Evolutionary conservation across 345 rosid genomes (phyloP), one percentile per base, ranked within the genome.

Genomic region (Bruguiera gymnorhiza): DNA sequence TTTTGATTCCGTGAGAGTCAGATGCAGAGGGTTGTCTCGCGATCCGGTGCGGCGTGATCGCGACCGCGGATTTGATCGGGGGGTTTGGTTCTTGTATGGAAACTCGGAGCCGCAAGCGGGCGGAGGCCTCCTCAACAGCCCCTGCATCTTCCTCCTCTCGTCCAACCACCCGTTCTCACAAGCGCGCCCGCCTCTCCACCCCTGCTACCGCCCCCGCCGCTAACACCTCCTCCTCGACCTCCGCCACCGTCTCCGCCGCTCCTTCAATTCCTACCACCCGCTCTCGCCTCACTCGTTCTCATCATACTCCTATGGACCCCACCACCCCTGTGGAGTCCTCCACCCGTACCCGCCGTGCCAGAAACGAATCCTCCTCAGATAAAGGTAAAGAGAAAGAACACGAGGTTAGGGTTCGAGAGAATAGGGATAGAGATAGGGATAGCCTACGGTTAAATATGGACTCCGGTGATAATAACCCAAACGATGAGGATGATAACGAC

Each of bases 21-120:
- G 60, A 58, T 9, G 57, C 39, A 62, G 30, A 66, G 68, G 63
- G 63, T 31, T 48, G 52, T 58, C 50, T 58, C 74, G 65, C 79
- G 87, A 86, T 89, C 92, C 80, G 80, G 80, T 63, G 74, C 74
- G 66, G 78, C 82, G 80, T 83, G 86, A 83, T 85, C 76, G 82
- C 76, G 66, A 75, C 75, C 62, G 71, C 78, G 68, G 73, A 67
- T 82, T 63, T 52, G 64, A 78, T 80, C 79, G 85, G 81, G 81
- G 76, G 68, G 78, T 71, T 75, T 73, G 69, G 88, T 76, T 89
- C 57, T 89, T 96, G 99, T 96, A 96, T 92, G 99, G 99, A 96
- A 96, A 96, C 98, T 89, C 96, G 99, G 70, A 90, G 99, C 93
- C 97, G 99, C 84, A 96, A 96, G 93, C 91, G 99, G 96, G 99